Base-by-base conservation (phyloP, 192 early-diverging fungal genomes). In the Coemansia reversa region DNA sequence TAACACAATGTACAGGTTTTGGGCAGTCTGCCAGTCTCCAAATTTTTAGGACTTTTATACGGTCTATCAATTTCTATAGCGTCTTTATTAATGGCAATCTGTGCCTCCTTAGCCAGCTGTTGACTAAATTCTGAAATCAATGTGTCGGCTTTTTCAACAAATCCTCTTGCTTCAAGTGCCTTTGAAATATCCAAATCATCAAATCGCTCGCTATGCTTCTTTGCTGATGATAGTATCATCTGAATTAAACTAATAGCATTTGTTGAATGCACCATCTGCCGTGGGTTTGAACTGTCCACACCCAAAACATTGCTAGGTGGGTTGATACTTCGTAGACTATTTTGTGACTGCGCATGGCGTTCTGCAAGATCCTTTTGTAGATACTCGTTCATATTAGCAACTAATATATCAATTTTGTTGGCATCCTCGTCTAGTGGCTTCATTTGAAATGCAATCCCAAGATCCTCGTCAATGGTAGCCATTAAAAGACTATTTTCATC, bases 1-100 rank as follows among this genome's bases (percentile, higher is more conserved):
- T 70, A 79, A 62, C 76, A 79, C 20, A 79, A 58, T n/a, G 76
- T 74, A 45, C 76, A 79, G 6, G 52, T 53, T 3, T 59, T 58
- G 0, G 50, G 28, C 5, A 32, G 55, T 0, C 5, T 32, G 25
- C 25, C 16, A 28, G 12, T 18, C 11, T 9, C 12, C 5, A 32
- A 30, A 28, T 54, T 1, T 8, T 30, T 42, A 4, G 16, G 1
- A 16, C 11, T 39, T 60, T 5, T 19, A 42, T 42, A 42, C 23
- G 12, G 45, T 6, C 35, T 39, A 1, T 39, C 9, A 11, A 7
- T 11, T 6, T 39, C 35, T 39, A 12, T 39, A 11, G 35, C 35
- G 35, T 11, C 9, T 39, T 9, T 6, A 11, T 2, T 39, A 39
- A 39, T 6, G 1, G 35, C 35, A 14, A 62, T 28, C 33, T 25